These are phyloP conservation scores for Blastocystis sp. DNA, from an alignment of 352 stramenopile species.

Conservation along the genomic window DNA sequence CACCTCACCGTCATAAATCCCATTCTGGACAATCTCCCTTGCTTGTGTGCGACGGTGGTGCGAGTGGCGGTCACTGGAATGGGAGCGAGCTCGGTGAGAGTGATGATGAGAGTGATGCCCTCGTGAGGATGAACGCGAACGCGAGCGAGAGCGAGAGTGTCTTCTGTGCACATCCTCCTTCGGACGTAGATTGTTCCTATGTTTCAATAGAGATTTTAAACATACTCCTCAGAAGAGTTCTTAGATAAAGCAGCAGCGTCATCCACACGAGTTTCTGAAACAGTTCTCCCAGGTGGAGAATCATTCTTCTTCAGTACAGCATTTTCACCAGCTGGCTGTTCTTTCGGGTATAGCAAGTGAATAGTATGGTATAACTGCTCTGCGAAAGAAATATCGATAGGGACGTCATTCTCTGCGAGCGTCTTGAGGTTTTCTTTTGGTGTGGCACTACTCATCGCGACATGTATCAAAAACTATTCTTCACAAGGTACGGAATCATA, in stretches of 20 bases:
- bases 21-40: conserved; percentile 71
- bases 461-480: conserved; percentile 50
- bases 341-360: conserved; percentile 40
- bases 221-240: too few relatives aligned
- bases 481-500: not conserved
- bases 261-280: not conserved
- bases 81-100: not conserved
- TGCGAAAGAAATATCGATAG: not conserved
- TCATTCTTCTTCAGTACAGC: not conserved
- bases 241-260: not conserved
- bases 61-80: not conserved
- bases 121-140: not conserved
- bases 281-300: not conserved
- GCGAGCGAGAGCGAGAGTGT: not conserved
- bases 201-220: too few relatives aligned
- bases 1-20: conserved; percentile 86
- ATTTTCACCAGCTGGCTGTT: not conserved
- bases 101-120: not conserved
- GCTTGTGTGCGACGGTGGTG: not conserved
- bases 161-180: not conserved
- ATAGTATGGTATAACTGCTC: conserved; percentile 15
- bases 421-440: not conserved
- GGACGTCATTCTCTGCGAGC: not conserved
- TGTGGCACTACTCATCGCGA: not conserved
- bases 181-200: not conserved